Evolutionary conservation across 768 basidiomycete species (phyloP).

Genomic region (Termitomyces sp.): DNA sequence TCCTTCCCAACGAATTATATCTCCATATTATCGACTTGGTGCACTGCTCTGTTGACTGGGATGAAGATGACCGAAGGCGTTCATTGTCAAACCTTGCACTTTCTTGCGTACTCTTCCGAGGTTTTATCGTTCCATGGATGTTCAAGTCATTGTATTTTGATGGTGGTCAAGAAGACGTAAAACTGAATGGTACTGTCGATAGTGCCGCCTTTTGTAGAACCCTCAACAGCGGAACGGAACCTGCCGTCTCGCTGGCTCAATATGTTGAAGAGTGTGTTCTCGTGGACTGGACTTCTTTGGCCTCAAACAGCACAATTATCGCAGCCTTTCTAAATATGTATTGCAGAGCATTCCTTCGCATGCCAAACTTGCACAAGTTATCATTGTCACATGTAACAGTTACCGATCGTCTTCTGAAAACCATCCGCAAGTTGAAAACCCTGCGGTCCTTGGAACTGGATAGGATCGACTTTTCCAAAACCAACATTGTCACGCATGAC

Average conservation of each 20-base stretch:
- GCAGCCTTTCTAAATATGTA: constrained; percentile 12
- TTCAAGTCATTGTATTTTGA: constrained; percentile 27
- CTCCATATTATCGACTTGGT: constrained; percentile 32
- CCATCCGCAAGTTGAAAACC: constrained; percentile 5
- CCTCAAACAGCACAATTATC: background rate
- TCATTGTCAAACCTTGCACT: constrained; percentile 25
- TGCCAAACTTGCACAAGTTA: constrained; percentile 12
- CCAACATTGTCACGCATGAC: background rate
- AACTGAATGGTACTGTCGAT: background rate
- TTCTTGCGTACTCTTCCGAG: constrained; percentile 39
- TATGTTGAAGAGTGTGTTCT: constrained; percentile 22
- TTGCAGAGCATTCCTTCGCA: constrained; percentile 7
- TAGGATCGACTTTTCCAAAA: background rate
- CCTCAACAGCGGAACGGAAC: constrained; percentile 18
- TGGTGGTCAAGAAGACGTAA: background rate
- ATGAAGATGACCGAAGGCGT: constrained; percentile 12
- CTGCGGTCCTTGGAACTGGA: constrained; percentile 1
- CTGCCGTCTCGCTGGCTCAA: constrained; percentile 22
- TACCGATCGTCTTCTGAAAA: constrained; percentile 6
- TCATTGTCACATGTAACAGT: background rate
- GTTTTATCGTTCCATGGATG: constrained; percentile 30
- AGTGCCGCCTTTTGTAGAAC: constrained; percentile 20
- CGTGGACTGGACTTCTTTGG: constrained; percentile 1
- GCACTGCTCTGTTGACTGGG: constrained; percentile 11
- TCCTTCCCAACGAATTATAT: constrained; percentile 41